phyloP scores from a whole-genome alignment of 2,329 filamentous ascomycete species.

The Hypoxylon rubiginosum region DNA sequence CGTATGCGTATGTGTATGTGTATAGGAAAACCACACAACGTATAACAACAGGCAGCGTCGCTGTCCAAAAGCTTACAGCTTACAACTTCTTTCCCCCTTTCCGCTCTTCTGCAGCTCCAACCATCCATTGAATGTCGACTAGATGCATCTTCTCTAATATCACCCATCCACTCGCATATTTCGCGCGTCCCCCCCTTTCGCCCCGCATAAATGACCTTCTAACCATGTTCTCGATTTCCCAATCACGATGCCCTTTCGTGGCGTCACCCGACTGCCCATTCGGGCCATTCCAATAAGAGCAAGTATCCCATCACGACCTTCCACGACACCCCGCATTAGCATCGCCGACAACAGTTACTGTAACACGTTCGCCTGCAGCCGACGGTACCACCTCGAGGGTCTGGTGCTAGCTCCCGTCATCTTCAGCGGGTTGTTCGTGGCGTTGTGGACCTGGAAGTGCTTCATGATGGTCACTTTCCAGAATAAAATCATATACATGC shows the following conservation, averaged over 20 bases:
- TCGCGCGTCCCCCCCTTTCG: conserved; percentile 27
- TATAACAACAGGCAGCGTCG: conserved; percentile 11
- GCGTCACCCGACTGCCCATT: conserved; percentile 33
- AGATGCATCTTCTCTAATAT: conserved; percentile 37
- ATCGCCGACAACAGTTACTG: conserved; percentile 1
- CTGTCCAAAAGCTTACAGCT: neutral
- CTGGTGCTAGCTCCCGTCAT: conserved; percentile 74
- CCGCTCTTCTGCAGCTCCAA: conserved; percentile 22
- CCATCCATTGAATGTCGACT: conserved; percentile 27
- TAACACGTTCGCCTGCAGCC: conserved; percentile 43
- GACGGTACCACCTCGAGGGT: conserved; percentile 55
- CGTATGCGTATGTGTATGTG: no score
- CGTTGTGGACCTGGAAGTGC: conserved; percentile 76
- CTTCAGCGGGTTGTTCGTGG: conserved; percentile 74
- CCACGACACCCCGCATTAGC: conserved; percentile 40
- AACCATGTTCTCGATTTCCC: conserved; percentile 38
- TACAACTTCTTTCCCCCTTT: conserved; percentile 3
- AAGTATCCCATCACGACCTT: conserved; percentile 38
- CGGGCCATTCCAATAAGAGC: conserved; percentile 25
- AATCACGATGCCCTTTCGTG: conserved; percentile 42
- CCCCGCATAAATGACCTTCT: conserved; percentile 36
- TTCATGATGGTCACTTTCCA: conserved; percentile 82
- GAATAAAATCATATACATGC: conserved; percentile 87
- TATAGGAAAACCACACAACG: conserved; percentile 1
- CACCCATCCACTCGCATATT: conserved; percentile 38